These are phyloP conservation scores for Cardamine occulta DNA, from an alignment of 345 rosid genomes.

Conservation along the genomic window DNA sequence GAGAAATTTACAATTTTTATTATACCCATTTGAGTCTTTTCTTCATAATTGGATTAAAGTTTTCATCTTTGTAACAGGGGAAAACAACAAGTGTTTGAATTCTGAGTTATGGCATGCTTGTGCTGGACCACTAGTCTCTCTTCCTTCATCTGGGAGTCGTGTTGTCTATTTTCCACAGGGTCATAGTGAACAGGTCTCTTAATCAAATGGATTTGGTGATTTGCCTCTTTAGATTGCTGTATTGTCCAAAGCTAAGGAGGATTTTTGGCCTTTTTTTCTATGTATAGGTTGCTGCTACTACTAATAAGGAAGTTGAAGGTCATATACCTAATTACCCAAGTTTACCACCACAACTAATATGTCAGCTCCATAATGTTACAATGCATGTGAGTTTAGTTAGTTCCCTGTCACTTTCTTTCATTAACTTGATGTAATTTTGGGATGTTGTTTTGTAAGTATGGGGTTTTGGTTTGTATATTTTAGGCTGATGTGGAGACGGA, in stretches of 20 bases:
- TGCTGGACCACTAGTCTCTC: slow-evolving; percentile 63
- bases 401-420: slow-evolving; percentile 38
- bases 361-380: slow-evolving; percentile 67
- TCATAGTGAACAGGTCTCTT: slow-evolving; percentile 59
- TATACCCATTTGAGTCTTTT: not conserved
- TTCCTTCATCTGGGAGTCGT: slow-evolving; percentile 53
- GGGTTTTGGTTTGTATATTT: slow-evolving; percentile 9
- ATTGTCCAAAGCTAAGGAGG: slow-evolving; percentile 30
- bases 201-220: not conserved
- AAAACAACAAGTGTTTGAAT: slow-evolving; percentile 53
- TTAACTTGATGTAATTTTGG: slow-evolving; percentile 26
- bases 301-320: slow-evolving; percentile 58
- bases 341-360: slow-evolving; percentile 57
- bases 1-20: not conserved
- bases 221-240: not conserved
- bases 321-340: slow-evolving; percentile 62
- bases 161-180: slow-evolving; percentile 64
- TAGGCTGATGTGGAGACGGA: slow-evolving; percentile 60
- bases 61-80: slow-evolving; percentile 40
- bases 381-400: slow-evolving; percentile 57
- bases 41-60: not conserved
- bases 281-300: slow-evolving; percentile 59
- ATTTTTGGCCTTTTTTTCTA: not conserved
- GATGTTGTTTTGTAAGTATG: slow-evolving; percentile 9
- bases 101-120: slow-evolving; percentile 72